Percentiles rank a stretch among this genome's conserved stretches.
phyloP scores from a whole-genome alignment of 202 grass and related monocot genomes.

The Musa balbisiana region DNA sequence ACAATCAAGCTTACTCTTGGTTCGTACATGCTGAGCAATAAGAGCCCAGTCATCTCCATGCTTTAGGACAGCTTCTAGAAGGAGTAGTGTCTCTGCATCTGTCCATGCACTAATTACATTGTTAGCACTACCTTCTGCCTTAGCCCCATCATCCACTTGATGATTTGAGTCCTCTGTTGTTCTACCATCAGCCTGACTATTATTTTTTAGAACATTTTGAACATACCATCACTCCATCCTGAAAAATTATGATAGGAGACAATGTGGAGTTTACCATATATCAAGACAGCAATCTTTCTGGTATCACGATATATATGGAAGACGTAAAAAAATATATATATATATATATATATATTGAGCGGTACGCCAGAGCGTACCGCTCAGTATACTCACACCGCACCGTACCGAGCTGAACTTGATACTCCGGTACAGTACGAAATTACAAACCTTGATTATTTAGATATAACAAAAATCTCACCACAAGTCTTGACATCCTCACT shows the following conservation, averaged over 20 bases:
- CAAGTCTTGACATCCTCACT: too few species aligned
- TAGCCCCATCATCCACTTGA: slow-evolving; percentile 23
- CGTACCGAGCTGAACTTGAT: too few species aligned
- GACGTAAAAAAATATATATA: not conserved
- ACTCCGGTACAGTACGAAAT: too few species aligned
- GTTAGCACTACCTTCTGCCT: slow-evolving; percentile 22
- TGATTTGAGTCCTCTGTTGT: slow-evolving; percentile 24
- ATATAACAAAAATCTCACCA: too few species aligned
- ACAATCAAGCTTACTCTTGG: slow-evolving; percentile 87
- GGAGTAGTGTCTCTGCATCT: slow-evolving; percentile 74
- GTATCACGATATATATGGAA: not conserved
- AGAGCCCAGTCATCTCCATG: slow-evolving; percentile 99
- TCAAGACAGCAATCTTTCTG: too few species aligned
- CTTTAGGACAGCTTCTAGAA: slow-evolving; percentile 96
- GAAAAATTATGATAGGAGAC: slow-evolving; percentile 30
- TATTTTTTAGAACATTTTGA: slow-evolving; percentile 61
- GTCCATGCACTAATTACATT: slow-evolving; percentile 53
- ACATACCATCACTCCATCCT: slow-evolving; percentile 71
- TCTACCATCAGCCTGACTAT: slow-evolving; percentile 33
- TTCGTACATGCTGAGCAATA: slow-evolving; percentile 85
- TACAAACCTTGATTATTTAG: too few species aligned
- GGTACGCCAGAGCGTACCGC: too few species aligned
- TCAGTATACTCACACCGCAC: too few species aligned
- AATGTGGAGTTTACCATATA: not conserved
- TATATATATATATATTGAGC: too few species aligned